phyloP scores from a whole-genome alignment of 305 asterid species.

The Fraxinus angustifolia region DNA sequence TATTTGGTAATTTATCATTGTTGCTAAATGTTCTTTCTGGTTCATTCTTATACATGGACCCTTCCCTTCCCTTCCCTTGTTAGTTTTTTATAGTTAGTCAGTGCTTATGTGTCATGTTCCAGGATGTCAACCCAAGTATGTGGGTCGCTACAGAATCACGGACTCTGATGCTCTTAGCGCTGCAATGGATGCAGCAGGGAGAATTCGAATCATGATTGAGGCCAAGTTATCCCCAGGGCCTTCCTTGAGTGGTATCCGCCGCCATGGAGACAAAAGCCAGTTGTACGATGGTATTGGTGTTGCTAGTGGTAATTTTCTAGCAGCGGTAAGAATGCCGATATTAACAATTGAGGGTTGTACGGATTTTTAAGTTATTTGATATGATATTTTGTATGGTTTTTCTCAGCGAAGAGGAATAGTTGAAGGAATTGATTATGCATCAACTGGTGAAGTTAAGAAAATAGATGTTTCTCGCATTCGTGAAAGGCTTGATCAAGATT shows the following conservation, averaged over 20 bases:
- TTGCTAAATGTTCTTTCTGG: not conserved
- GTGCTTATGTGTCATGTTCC: constrained; percentile 21
- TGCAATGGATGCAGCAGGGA: constrained; percentile 86
- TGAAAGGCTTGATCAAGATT: constrained; percentile 79
- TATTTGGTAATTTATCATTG: not conserved
- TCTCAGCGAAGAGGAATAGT: constrained; percentile 94
- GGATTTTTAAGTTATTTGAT: not conserved
- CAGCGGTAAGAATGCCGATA: constrained; percentile 52
- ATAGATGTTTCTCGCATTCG: constrained; percentile 75
- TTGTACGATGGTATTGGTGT: constrained; percentile 77
- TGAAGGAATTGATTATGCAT: constrained; percentile 78
- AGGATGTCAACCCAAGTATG: constrained; percentile 82
- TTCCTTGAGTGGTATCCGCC: constrained; percentile 71
- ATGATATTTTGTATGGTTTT: not conserved
- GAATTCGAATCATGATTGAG: constrained; percentile 70
- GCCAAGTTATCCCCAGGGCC: constrained; percentile 95
- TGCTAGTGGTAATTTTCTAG: constrained; percentile 82
- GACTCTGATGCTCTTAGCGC: constrained; percentile 85
- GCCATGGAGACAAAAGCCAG: constrained; percentile 84
- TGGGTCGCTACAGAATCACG: constrained; percentile 88
- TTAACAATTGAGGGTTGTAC: not conserved
- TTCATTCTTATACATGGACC: not conserved
- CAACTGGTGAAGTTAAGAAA: constrained; percentile 98
- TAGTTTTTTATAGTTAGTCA: not conserved
- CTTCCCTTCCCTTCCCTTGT: not conserved